A percentile compares a stretch with the other conserved stretches of the same genome.
phyloP scores from a whole-genome alignment of 2,329 filamentous ascomycete genomes.

The Colletotrichum gigasporum region DNA sequence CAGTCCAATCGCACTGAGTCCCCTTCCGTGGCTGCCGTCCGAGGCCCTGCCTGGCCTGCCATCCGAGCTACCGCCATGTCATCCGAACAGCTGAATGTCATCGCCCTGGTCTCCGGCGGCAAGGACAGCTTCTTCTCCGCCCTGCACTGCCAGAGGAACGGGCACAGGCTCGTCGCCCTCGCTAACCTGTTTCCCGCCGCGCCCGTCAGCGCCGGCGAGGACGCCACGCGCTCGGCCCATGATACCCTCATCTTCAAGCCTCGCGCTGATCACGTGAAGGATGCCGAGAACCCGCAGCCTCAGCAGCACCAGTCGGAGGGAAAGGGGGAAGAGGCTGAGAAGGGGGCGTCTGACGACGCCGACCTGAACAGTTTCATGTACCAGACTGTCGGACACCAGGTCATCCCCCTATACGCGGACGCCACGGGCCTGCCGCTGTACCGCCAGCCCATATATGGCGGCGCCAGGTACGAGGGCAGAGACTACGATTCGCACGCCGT shows the following conservation, averaged over 20 bases:
- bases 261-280: not conserved
- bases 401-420: slow-evolving; percentile 84
- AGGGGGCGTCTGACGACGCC: slow-evolving; percentile 39
- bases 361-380: slow-evolving; percentile 99
- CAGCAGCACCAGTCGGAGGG: not conserved
- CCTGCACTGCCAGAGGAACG: slow-evolving; percentile 87
- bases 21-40: not conserved
- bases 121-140: slow-evolving; percentile 97
- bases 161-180: slow-evolving; percentile 85
- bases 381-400: slow-evolving; percentile 90
- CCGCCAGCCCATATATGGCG: slow-evolving; percentile 78
- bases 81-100: slow-evolving; percentile 72
- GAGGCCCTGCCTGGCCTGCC: not conserved
- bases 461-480: slow-evolving; percentile 73
- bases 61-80: slow-evolving; percentile 45
- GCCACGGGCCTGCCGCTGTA: slow-evolving; percentile 87
- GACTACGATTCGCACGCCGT: slow-evolving; percentile 66
- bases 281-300: not conserved
- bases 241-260: slow-evolving; percentile 19
- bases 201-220: slow-evolving; percentile 15
- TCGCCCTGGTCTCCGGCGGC: slow-evolving; percentile 92
- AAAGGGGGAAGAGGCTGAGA: not conserved
- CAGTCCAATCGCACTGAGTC: too few relatives aligned
- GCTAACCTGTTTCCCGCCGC: slow-evolving; percentile 81
- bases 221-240: slow-evolving; percentile 19